Conservation (phyloP, 2,329 filamentous ascomycete genomes). For the Phyllachora maydis region DNA sequence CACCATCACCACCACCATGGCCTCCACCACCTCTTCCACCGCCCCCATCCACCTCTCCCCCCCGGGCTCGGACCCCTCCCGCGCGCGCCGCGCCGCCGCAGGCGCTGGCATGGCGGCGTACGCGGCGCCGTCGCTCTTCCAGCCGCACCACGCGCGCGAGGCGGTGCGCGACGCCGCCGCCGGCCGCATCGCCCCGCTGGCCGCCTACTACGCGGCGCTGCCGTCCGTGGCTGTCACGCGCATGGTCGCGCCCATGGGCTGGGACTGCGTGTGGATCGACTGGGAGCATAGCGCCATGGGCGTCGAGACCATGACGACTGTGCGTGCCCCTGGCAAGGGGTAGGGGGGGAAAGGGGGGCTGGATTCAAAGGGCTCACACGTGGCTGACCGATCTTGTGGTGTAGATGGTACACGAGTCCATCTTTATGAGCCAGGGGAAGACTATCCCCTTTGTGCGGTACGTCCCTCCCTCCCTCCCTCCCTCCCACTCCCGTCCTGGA, state of each 20-base stretch:
- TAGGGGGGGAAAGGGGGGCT: no score
- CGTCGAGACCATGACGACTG: conserved; percentile 25
- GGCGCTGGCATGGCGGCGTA: conserved; percentile 22
- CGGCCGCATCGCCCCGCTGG: conserved; percentile 20
- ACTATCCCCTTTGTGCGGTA: conserved; percentile 22
- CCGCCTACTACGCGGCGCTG: conserved; percentile 19
- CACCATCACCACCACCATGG: conserved; percentile 1
- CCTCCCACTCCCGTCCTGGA: background rate
- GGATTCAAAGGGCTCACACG: no score
- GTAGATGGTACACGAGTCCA: conserved; percentile 22
- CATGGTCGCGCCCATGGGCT: conserved; percentile 19
- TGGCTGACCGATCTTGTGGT: no score
- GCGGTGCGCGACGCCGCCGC: conserved; percentile 23
- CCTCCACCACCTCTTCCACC: conserved; percentile 2
- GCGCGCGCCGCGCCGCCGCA: conserved; percentile 1
- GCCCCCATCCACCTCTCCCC: no score
- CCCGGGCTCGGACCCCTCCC: background rate
- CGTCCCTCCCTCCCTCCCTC: conserved; percentile 1
- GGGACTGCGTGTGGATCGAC: conserved; percentile 22
- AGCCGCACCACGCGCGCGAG: conserved; percentile 20
- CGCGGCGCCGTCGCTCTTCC: conserved; percentile 20
- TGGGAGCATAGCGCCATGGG: conserved; percentile 24
- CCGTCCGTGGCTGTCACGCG: conserved; percentile 17
- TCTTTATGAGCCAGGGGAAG: conserved; percentile 21
- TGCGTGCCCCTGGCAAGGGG: no score